Evolutionary conservation across 2,329 filamentous ascomycete genomes (phyloP).

Genomic region (Alternaria gaisen): DNA sequence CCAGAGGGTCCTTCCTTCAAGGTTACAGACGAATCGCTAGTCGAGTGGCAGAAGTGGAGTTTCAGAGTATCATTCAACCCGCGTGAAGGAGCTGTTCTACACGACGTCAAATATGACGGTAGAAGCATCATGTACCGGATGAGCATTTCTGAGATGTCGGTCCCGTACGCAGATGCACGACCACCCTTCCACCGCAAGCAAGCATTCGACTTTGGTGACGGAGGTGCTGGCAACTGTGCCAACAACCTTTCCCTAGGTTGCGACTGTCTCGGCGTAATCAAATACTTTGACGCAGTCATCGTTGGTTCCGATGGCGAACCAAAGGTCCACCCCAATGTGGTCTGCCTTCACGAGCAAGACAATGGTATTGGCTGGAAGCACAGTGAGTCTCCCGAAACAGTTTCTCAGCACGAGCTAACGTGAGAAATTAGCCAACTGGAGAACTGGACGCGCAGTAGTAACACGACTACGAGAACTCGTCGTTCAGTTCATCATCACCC

Average conservation of each 20-base stretch:
- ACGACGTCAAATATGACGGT: conserved; percentile 75
- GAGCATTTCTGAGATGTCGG: conserved; percentile 73
- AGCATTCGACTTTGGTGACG: conserved; percentile 77
- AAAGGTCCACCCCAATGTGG: conserved; percentile 64
- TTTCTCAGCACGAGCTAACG: not conserved
- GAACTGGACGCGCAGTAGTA: conserved; percentile 69
- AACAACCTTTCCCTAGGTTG: conserved; percentile 75
- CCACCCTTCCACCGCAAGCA: conserved; percentile 73
- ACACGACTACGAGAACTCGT: conserved; percentile 70
- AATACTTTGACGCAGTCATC: conserved; percentile 69
- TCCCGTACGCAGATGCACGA: conserved; percentile 72
- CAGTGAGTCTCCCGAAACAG: not conserved
- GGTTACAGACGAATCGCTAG: conserved; percentile 56
- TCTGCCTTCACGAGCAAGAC: conserved; percentile 76
- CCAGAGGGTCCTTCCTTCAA: conserved; percentile 73
- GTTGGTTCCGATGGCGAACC: conserved; percentile 64
- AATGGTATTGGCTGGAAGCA: conserved; percentile 64
- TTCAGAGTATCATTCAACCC: conserved; percentile 53
- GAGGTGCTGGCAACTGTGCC: conserved; percentile 70
- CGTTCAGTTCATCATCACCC: conserved; percentile 72
- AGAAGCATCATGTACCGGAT: conserved; percentile 73
- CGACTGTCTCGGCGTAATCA: conserved; percentile 73
- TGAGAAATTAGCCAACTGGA: conserved; percentile 59
- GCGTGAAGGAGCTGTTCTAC: conserved; percentile 70
- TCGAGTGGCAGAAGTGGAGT: conserved; percentile 60